phyloP scores from a whole-genome alignment of 1,284 basidiomycete species.

The Pseudozyma thailandica region DNA sequence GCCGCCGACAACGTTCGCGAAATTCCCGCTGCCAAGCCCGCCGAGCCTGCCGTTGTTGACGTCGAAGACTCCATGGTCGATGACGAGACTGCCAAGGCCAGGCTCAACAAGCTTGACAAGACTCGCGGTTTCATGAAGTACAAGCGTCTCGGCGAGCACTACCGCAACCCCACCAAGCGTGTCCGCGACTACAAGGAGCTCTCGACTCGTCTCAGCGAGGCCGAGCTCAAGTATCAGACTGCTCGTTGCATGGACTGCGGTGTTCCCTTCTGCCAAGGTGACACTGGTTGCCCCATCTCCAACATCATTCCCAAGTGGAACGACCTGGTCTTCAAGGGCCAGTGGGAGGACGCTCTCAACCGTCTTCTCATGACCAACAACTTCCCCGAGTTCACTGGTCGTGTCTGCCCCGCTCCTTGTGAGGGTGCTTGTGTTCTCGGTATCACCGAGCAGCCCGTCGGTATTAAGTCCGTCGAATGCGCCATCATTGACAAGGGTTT shows the following conservation, averaged over 20 bases:
- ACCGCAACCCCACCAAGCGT: conserved; percentile 61
- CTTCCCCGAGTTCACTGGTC: conserved; percentile 67
- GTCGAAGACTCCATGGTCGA: conserved; percentile 67
- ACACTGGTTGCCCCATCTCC: conserved; percentile 65
- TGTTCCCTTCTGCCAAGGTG: conserved; percentile 66
- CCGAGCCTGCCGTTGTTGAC: conserved; percentile 61
- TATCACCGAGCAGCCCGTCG: conserved; percentile 64
- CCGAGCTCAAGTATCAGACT: conserved; percentile 66
- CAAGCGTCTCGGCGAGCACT: conserved; percentile 64
- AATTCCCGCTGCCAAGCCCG: conserved; percentile 48
- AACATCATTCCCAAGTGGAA: conserved; percentile 68
- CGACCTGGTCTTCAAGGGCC: conserved; percentile 67
- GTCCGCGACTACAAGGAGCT: conserved; percentile 66
- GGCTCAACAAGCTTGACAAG: conserved; percentile 65
- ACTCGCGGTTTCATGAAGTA: conserved; percentile 67
- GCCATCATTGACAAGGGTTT: conserved; percentile 67
- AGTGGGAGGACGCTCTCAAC: conserved; percentile 66
- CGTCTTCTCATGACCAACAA: conserved; percentile 66
- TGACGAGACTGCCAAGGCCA: conserved; percentile 61
- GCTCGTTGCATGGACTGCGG: conserved; percentile 68
- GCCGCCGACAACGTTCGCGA: conserved; percentile 39
- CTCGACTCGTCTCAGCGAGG: conserved; percentile 60
- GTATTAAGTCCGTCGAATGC: conserved; percentile 65
- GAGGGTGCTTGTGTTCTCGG: conserved; percentile 65
- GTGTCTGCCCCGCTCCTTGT: conserved; percentile 66